A percentile compares a stretch with the other conserved stretches of the same genome.
phyloP scores from a whole-genome alignment of 2,329 filamentous ascomycete species.

The Claviceps quebecensis region DNA sequence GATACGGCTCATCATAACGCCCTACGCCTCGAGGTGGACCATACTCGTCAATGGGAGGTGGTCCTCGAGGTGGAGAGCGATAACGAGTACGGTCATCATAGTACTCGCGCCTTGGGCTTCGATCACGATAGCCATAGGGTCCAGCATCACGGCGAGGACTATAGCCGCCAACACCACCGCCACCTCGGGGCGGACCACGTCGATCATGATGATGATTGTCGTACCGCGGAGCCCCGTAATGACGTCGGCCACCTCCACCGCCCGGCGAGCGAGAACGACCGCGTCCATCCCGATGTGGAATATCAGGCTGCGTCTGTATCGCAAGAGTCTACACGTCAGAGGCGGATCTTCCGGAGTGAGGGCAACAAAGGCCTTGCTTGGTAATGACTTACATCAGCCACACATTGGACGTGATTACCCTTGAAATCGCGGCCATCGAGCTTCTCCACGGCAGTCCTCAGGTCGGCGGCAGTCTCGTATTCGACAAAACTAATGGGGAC shows the following conservation, averaged over 20 bases:
- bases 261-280: slow-evolving; percentile 67
- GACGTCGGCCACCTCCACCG: slow-evolving; percentile 31
- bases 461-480: slow-evolving; percentile 82
- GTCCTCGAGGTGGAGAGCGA: slow-evolving; percentile 62
- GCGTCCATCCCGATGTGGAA: slow-evolving; percentile 45
- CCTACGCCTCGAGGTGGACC: slow-evolving; percentile 41
- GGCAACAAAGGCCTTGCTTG: not conserved
- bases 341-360: not conserved
- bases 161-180: slow-evolving; percentile 42
- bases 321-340: not conserved
- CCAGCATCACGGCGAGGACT: slow-evolving; percentile 58
- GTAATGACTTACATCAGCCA: slow-evolving; percentile 59
- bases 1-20: slow-evolving; percentile 66
- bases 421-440: slow-evolving; percentile 90
- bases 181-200: slow-evolving; percentile 52
- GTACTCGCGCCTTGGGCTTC: slow-evolving; percentile 74
- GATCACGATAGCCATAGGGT: slow-evolving; percentile 71
- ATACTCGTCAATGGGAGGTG: slow-evolving; percentile 59
- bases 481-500: slow-evolving; percentile 65
- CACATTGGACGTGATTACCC: slow-evolving; percentile 70
- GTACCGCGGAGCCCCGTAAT: slow-evolving; percentile 45
- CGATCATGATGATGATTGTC: slow-evolving; percentile 84
- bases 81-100: slow-evolving; percentile 74
- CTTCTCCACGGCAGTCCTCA: slow-evolving; percentile 87
- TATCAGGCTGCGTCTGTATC: slow-evolving; percentile 63